A percentile compares a stretch with the other conserved stretches of the same genome.
Evolutionary conservation across 1,139 yeast genomes (phyloP).

Genomic region (Taphrina sp.): DNA sequence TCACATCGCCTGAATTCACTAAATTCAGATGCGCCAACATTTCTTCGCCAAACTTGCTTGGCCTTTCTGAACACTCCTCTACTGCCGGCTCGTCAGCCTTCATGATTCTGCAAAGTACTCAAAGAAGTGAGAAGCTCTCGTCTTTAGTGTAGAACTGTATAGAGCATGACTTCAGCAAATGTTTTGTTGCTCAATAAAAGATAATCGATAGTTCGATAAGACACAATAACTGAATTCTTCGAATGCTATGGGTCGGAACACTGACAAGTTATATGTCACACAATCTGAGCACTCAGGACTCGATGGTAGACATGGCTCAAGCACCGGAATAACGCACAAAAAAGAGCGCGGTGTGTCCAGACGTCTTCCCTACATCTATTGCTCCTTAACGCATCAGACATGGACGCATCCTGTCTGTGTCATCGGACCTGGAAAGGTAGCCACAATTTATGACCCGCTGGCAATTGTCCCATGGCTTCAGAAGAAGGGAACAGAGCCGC

Average conservation of each 20-base stretch:
- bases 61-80: no score
- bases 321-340: slow-evolving; percentile 41
- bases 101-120: no score
- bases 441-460: slow-evolving; percentile 43
- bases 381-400: slow-evolving; percentile 45
- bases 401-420: slow-evolving; percentile 43
- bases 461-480: slow-evolving; percentile 44
- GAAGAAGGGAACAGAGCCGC: slow-evolving; percentile 44
- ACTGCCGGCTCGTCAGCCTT: no score
- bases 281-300: slow-evolving; percentile 41
- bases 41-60: no score
- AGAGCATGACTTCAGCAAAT: no score
- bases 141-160: no score
- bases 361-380: slow-evolving; percentile 45
- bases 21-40: no score
- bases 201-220: no score
- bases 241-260: slow-evolving; percentile 47
- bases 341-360: slow-evolving; percentile 33
- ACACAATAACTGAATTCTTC: no score
- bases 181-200: no score
- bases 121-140: no score
- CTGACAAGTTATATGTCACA: slow-evolving; percentile 46
- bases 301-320: slow-evolving; percentile 41
- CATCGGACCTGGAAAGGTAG: slow-evolving; percentile 40
- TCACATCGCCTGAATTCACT: no score